These are phyloP conservation scores for Geotrichum europaeum DNA, from an alignment of 1,139 yeast species.

Conservation along the genomic window DNA sequence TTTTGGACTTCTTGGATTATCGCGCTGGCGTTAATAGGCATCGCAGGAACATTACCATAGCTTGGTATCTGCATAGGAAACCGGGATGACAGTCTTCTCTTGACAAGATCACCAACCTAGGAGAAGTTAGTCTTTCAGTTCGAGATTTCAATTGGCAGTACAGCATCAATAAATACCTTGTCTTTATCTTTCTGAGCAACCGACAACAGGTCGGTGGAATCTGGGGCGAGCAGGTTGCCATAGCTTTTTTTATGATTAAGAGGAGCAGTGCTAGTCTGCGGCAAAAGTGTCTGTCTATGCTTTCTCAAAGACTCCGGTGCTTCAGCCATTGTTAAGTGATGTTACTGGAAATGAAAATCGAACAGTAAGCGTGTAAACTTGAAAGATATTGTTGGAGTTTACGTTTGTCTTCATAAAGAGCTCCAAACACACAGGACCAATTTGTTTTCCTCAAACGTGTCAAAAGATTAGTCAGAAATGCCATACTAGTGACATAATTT, in stretches of 20 bases:
- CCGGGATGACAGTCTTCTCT: slow-evolving; percentile 17
- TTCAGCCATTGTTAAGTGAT: slow-evolving; percentile 2
- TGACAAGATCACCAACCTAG: slow-evolving; percentile 19
- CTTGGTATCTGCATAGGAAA: slow-evolving; percentile 18
- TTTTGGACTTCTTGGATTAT: slow-evolving; percentile 24
- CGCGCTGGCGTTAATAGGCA: slow-evolving; percentile 27
- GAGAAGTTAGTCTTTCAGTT: neutral
- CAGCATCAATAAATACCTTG: slow-evolving; percentile 18
- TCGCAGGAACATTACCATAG: slow-evolving; percentile 22
- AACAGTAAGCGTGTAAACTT: neutral
- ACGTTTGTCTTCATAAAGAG: neutral
- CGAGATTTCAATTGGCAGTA: neutral
- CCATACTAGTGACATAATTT: neutral
- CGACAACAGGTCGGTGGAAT: slow-evolving; percentile 19
- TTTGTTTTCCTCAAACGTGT: neutral
- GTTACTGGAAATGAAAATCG: neutral
- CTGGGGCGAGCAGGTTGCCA: slow-evolving; percentile 21
- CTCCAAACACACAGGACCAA: neutral
- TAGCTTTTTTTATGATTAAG: slow-evolving; percentile 17
- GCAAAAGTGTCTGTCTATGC: slow-evolving; percentile 30
- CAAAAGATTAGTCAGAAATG: neutral
- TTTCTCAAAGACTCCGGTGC: slow-evolving; percentile 29
- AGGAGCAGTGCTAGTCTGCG: slow-evolving; percentile 15
- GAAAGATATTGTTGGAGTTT: neutral
- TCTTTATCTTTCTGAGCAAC: slow-evolving; percentile 19